Percentiles rank a stretch among this genome's conserved stretches.
phyloP scores from a whole-genome alignment of 2,329 filamentous ascomycete genomes.

The Daldinia sp. region DNA sequence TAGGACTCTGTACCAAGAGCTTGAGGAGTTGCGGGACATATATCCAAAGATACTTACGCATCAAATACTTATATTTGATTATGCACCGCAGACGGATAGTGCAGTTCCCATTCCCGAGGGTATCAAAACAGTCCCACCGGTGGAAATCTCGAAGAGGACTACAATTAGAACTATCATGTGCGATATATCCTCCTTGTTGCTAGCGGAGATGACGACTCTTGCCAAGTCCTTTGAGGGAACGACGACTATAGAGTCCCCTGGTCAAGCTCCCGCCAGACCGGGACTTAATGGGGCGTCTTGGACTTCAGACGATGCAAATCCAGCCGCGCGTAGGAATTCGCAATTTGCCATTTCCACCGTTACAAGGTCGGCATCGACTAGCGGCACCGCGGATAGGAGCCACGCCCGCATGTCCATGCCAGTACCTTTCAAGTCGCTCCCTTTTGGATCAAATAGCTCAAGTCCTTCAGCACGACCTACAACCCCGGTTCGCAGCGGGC shows the following conservation, averaged over 20 bases:
- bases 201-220: constrained; percentile 80
- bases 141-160: constrained; percentile 76
- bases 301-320: constrained; percentile 57
- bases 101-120: constrained; percentile 72
- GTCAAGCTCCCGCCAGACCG: constrained; percentile 59
- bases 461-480: constrained; percentile 62
- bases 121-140: constrained; percentile 77
- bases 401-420: constrained; percentile 86
- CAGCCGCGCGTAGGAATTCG: constrained; percentile 64
- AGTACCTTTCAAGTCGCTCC: constrained; percentile 63
- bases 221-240: constrained; percentile 79
- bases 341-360: constrained; percentile 62
- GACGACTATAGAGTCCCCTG: constrained; percentile 82
- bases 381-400: constrained; percentile 67
- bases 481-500: constrained; percentile 62
- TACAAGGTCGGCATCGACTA: constrained; percentile 66
- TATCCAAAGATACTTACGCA: constrained; percentile 83
- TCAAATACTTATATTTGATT: constrained; percentile 84
- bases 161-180: constrained; percentile 87
- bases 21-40: constrained; percentile 77
- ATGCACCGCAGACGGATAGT: constrained; percentile 61
- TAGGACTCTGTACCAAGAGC: constrained; percentile 71
- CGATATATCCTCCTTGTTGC: constrained; percentile 77
- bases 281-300: constrained; percentile 58
- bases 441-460: constrained; percentile 59